A percentile compares a stretch with the other conserved stretches of the same genome.
Evolutionary conservation across 441 rosid genomes (phyloP).

Genomic region (Populus trichocarpa): DNA sequence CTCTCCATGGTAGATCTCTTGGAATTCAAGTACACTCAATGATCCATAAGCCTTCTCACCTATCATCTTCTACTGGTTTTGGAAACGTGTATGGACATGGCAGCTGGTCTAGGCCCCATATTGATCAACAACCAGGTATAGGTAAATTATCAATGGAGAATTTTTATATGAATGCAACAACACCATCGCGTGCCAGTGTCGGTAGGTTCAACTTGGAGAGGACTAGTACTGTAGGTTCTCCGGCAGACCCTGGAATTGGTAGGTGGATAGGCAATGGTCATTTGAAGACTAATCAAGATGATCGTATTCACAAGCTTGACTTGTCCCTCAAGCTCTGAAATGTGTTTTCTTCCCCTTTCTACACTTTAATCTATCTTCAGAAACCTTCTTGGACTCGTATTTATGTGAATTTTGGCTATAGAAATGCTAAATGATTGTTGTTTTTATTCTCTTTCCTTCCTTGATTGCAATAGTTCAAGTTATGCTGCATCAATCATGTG

Average conservation of each 20-base stretch:
- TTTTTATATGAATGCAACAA: constrained; percentile 19
- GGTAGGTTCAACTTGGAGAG: constrained; percentile 40
- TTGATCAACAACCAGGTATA: constrained; percentile 58
- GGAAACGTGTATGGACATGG: constrained; percentile 33
- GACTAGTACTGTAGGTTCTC: constrained; percentile 24
- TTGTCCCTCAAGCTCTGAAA: constrained; percentile 69
- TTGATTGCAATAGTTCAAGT: background rate
- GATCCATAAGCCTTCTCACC: constrained; percentile 50
- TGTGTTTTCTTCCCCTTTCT: constrained; percentile 1
- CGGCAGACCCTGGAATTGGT: constrained; percentile 19
- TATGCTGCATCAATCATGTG: background rate
- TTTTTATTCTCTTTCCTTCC: background rate
- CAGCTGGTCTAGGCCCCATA: constrained; percentile 46
- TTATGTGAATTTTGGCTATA: background rate
- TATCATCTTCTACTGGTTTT: constrained; percentile 31
- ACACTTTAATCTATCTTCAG: background rate
- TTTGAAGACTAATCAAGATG: constrained; percentile 34
- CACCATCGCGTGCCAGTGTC: constrained; percentile 20
- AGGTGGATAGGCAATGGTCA: constrained; percentile 30
- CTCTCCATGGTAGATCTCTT: constrained; percentile 53
- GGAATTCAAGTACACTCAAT: constrained; percentile 72
- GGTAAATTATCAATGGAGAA: constrained; percentile 48
- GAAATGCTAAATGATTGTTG: background rate
- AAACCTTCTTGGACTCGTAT: background rate
- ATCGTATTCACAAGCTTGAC: constrained; percentile 63